Percentiles rank a stretch among this genome's conserved stretches.
phyloP scores from a whole-genome alignment of 805 yeast species.

The Ogataea degrootiae region DNA sequence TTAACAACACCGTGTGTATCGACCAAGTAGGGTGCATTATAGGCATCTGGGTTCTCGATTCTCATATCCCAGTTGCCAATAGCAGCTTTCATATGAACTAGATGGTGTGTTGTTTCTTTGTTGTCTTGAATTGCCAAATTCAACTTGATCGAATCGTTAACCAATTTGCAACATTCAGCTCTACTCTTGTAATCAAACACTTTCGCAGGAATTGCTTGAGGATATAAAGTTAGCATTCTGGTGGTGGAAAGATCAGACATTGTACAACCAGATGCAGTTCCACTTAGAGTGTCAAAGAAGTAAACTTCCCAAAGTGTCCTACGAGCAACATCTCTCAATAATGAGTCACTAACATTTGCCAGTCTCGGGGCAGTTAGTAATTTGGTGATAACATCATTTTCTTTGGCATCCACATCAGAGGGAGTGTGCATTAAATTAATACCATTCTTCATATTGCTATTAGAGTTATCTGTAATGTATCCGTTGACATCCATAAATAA shows the following conservation, averaged over 20 bases:
- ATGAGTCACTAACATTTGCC: constrained; percentile 14
- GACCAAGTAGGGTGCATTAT: constrained; percentile 38
- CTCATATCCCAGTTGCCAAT: constrained; percentile 48
- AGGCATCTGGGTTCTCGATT: constrained; percentile 39
- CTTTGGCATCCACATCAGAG: constrained; percentile 17
- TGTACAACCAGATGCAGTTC: constrained; percentile 48
- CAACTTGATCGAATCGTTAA: constrained; percentile 44
- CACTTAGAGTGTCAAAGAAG: constrained; percentile 48
- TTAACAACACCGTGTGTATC: constrained; percentile 41
- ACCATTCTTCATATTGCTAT: background rate
- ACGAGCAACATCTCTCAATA: constrained; percentile 34
- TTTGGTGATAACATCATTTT: constrained; percentile 7
- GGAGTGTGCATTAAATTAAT: constrained; percentile 1
- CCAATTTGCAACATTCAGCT: constrained; percentile 42
- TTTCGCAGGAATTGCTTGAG: constrained; percentile 30
- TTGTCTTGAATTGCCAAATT: constrained; percentile 41
- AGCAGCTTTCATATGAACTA: constrained; percentile 39
- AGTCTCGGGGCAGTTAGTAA: constrained; percentile 18
- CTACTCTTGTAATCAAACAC: constrained; percentile 44
- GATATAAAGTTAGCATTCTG: constrained; percentile 35
- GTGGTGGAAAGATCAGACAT: constrained; percentile 35
- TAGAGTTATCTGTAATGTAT: constrained; percentile 17
- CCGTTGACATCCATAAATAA: constrained; percentile 33
- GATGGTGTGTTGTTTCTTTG: constrained; percentile 32
- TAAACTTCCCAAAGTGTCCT: constrained; percentile 49